Evolutionary conservation across 495 filamentous ascomycete species (phyloP).

Genomic region (Chaetomium fimeti): DNA sequence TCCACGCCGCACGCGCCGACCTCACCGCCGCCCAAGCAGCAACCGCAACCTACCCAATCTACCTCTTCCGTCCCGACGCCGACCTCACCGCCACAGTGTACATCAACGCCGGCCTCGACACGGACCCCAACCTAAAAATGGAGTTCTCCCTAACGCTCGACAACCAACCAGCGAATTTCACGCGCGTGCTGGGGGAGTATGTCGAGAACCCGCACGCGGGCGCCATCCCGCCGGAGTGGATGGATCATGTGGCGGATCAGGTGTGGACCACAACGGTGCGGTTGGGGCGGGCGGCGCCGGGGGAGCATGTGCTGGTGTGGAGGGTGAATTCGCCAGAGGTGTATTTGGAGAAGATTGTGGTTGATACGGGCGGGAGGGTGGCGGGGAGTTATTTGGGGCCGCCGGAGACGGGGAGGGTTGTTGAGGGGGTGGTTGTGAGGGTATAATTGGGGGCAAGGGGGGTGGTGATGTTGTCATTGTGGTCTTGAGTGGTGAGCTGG

Average conservation of each 20-base stretch:
- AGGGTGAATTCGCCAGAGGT: conserved; percentile 55
- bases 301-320: conserved; percentile 51
- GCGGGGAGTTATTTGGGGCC: conserved; percentile 59
- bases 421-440: background rate
- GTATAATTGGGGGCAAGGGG: too few species aligned
- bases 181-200: conserved; percentile 47
- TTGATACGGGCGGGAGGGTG: conserved; percentile 56
- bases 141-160: conserved; percentile 50
- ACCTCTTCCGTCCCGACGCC: conserved; percentile 46
- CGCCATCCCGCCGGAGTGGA: conserved; percentile 54
- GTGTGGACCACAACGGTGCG: conserved; percentile 55
- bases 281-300: conserved; percentile 37
- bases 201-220: conserved; percentile 42
- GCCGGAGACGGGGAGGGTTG: conserved; percentile 38
- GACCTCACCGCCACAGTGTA: conserved; percentile 54
- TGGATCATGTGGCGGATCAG: conserved; percentile 49
- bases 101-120: conserved; percentile 41
- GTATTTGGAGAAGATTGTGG: conserved; percentile 59
- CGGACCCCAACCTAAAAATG: conserved; percentile 34
- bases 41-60: conserved; percentile 54
- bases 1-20: conserved; percentile 37
- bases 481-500: too few species aligned
- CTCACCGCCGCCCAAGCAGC: conserved; percentile 31
- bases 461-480: too few species aligned
- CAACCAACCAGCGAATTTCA: conserved; percentile 42